A percentile compares a stretch with the other conserved stretches of the same genome.
Evolutionary conservation across 164 flowering plant genomes (phyloP).

Genomic region (Chloranthus sessilifolius): DNA sequence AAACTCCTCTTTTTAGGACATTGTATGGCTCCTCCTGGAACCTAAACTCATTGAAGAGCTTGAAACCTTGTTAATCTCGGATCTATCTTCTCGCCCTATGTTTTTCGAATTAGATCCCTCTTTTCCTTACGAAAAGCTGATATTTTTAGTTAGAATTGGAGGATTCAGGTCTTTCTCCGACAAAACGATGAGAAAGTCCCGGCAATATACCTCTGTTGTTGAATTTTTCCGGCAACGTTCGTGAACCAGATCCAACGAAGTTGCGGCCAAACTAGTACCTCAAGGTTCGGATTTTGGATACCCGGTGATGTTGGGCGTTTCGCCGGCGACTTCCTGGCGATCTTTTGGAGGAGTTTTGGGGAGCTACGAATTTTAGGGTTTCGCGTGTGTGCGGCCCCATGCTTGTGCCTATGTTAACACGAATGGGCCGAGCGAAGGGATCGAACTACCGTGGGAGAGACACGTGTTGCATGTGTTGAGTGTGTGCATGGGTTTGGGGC

Average conservation of each 20-base stretch:
- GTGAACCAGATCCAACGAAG: neutral
- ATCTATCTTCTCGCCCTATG: no score
- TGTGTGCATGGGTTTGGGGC: neutral
- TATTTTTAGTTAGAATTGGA: no score
- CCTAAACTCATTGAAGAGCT: neutral
- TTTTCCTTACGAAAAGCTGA: no score
- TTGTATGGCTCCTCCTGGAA: neutral
- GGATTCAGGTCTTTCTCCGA: neutral
- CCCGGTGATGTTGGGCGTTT: neutral
- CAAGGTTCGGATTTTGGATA: neutral
- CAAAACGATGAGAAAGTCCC: neutral
- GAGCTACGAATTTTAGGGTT: conserved; percentile 18
- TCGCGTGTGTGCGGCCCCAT: conserved; percentile 27
- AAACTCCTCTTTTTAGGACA: no score
- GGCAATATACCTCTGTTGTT: neutral
- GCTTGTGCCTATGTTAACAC: conserved; percentile 19
- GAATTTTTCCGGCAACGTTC: neutral
- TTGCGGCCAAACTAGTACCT: neutral
- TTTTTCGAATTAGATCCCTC: no score
- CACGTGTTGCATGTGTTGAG: conserved; percentile 24
- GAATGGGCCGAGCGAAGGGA: conserved; percentile 5
- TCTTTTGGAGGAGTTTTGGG: neutral
- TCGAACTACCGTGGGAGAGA: conserved; percentile 13
- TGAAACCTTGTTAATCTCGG: neutral
- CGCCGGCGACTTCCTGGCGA: neutral